These are phyloP conservation scores for Neurospora hispaniola DNA, from an alignment of 495 filamentous ascomycete genomes.

Conservation along the genomic window DNA sequence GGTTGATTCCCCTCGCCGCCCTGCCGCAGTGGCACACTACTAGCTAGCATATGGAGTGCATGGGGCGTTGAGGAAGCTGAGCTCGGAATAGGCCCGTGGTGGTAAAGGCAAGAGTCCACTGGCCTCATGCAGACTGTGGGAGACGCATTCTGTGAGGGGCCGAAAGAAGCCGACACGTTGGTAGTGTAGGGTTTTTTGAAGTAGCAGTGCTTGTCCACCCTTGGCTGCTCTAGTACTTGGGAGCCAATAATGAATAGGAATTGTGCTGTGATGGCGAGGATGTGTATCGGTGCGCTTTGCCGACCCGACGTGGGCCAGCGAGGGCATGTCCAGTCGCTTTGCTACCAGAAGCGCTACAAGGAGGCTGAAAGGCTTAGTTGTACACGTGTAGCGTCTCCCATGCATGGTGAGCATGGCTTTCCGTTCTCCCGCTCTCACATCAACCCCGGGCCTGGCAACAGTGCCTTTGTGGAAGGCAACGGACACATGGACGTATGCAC, in stretches of 20 bases:
- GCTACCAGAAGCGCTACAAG: not conserved
- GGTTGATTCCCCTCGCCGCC: not conserved
- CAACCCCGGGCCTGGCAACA: not conserved
- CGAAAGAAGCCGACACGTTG: constrained; percentile 4
- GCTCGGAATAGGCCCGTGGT: constrained; percentile 11
- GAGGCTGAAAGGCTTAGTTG: not conserved
- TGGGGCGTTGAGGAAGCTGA: constrained; percentile 17
- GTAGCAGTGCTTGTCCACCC: not conserved
- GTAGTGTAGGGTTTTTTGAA: not conserved
- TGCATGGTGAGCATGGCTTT: not conserved
- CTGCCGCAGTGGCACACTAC: not conserved
- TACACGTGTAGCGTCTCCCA: not conserved
- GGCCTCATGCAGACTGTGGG: constrained; percentile 1
- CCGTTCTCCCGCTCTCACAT: not conserved
- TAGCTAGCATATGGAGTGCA: constrained; percentile 1
- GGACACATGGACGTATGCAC: not conserved
- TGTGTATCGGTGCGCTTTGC: not conserved
- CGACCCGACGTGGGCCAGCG: not conserved
- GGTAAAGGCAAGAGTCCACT: constrained; percentile 4
- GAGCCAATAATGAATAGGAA: too few relatives aligned
- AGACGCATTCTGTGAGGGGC: not conserved
- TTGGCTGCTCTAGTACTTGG: too few relatives aligned
- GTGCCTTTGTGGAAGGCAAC: not conserved
- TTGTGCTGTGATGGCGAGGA: not conserved
- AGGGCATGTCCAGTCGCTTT: not conserved